Evolutionary conservation across 2,329 filamentous ascomycete species (phyloP).

Genomic region (Mariannaea elegans): DNA sequence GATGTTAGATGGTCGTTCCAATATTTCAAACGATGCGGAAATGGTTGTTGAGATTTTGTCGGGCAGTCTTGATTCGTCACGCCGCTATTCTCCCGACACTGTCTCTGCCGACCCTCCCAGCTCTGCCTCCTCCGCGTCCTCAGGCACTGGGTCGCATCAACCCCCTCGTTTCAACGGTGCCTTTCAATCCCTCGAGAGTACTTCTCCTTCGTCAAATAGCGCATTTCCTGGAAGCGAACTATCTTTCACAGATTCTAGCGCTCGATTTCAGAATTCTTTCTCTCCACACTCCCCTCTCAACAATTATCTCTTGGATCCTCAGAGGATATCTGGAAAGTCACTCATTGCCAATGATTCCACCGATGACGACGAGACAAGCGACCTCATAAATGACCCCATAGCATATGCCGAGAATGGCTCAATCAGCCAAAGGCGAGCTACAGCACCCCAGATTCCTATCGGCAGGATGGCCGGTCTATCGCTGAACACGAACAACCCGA

Average conservation of each 20-base stretch:
- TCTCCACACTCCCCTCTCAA: constrained; percentile 78
- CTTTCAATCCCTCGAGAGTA: constrained; percentile 69
- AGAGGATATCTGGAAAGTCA: constrained; percentile 71
- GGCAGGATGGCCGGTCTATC: constrained; percentile 75
- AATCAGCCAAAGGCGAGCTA: constrained; percentile 67
- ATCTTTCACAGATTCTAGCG: constrained; percentile 62
- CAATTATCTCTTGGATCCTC: constrained; percentile 71
- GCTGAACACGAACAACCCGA: constrained; percentile 69
- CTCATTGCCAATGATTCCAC: constrained; percentile 74
- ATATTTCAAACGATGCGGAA: constrained; percentile 58
- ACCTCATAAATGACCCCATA: constrained; percentile 76
- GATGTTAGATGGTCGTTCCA: constrained; percentile 65
- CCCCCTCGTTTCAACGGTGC: constrained; percentile 68
- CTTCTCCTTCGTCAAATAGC: constrained; percentile 67
- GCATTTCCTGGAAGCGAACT: constrained; percentile 65
- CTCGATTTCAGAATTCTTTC: constrained; percentile 71
- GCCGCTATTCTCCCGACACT: constrained; percentile 38
- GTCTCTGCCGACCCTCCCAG: constrained; percentile 27
- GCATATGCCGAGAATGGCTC: constrained; percentile 72
- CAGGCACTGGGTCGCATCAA: constrained; percentile 57
- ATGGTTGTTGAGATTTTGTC: constrained; percentile 67
- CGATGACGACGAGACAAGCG: constrained; percentile 74
- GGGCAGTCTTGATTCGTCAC: constrained; percentile 46
- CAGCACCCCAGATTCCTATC: constrained; percentile 76
- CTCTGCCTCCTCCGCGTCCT: constrained; percentile 48